Conservation (phyloP, 2,329 filamentous ascomycete genomes). For the Cytospora schulzeri region DNA sequence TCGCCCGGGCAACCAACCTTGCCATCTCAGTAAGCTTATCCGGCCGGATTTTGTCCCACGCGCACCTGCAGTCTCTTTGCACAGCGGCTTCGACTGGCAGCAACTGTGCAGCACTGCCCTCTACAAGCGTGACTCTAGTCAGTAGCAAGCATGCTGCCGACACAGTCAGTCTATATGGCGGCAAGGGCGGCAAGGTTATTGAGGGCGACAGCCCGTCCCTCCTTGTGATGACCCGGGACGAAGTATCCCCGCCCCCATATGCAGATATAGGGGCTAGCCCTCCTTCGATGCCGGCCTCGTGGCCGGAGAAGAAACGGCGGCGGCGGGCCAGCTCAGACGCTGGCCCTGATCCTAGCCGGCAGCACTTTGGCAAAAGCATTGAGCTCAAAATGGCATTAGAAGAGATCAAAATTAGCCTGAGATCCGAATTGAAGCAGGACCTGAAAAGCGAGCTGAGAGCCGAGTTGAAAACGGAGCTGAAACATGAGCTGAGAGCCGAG, state of each 20-base stretch:
- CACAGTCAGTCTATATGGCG: slow-evolving; percentile 21
- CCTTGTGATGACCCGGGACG: not conserved
- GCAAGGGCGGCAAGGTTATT: slow-evolving; percentile 20
- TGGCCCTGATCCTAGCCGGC: not conserved
- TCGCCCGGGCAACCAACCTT: slow-evolving; percentile 6
- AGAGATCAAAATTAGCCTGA: not conserved
- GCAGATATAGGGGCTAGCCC: slow-evolving; percentile 9
- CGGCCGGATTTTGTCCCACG: not conserved
- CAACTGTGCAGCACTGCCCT: not conserved
- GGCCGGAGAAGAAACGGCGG: slow-evolving; percentile 10
- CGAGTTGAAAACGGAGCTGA: slow-evolving; percentile 10
- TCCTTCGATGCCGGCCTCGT: not conserved
- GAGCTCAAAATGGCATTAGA: slow-evolving; percentile 5
- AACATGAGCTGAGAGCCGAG: not conserved
- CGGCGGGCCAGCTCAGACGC: slow-evolving; percentile 9
- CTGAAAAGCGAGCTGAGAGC: not conserved
- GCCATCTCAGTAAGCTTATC: slow-evolving; percentile 1
- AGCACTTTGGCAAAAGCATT: not conserved
- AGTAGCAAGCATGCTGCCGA: slow-evolving; percentile 21
- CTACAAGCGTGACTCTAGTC: not conserved
- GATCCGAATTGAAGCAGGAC: slow-evolving; percentile 6
- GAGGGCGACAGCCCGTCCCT: not conserved
- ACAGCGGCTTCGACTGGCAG: not conserved
- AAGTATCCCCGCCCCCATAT: slow-evolving; percentile 8
- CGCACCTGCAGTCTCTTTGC: not conserved